A percentile compares a stretch with the other conserved stretches of the same genome.
These are phyloP conservation scores for Spongospora subterranea DNA, from an alignment of 208 protist species.

Conservation along the genomic window DNA sequence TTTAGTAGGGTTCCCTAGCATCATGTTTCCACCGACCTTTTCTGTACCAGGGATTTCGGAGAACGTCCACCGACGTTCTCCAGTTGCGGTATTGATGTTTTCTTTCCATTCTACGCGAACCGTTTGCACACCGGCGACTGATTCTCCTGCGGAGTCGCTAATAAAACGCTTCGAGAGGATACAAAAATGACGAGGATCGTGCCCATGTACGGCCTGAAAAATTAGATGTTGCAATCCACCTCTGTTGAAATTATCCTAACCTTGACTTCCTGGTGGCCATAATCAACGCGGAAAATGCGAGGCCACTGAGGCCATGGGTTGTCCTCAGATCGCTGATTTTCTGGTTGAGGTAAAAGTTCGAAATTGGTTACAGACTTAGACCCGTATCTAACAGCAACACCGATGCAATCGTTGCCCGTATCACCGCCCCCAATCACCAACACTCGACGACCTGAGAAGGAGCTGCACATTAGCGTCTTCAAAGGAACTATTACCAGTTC, in stretches of 20 bases:
- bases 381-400: constrained; percentile 76
- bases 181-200: constrained; percentile 76
- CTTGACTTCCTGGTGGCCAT: constrained; percentile 81
- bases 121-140: constrained; percentile 74
- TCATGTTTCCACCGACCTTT: constrained; percentile 57
- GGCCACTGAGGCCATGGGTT: constrained; percentile 84
- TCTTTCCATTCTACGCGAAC: constrained; percentile 76
- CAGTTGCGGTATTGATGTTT: no score
- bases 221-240: constrained; percentile 37
- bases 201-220: neutral
- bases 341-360: constrained; percentile 76
- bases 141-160: constrained; percentile 67
- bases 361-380: constrained; percentile 74
- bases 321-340: constrained; percentile 65
- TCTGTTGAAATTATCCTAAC: no score
- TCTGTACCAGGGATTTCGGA: neutral
- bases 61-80: constrained; percentile 57
- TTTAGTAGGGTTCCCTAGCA: neutral
- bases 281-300: constrained; percentile 78
- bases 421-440: constrained; percentile 84
- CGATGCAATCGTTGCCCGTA: constrained; percentile 83
- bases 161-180: constrained; percentile 77
- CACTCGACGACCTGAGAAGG: constrained; percentile 68
- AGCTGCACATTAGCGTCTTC: no score
- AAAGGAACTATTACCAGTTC: no score